Conservation (phyloP, 768 basidiomycete species). For the Lactarius deliciosus region DNA sequence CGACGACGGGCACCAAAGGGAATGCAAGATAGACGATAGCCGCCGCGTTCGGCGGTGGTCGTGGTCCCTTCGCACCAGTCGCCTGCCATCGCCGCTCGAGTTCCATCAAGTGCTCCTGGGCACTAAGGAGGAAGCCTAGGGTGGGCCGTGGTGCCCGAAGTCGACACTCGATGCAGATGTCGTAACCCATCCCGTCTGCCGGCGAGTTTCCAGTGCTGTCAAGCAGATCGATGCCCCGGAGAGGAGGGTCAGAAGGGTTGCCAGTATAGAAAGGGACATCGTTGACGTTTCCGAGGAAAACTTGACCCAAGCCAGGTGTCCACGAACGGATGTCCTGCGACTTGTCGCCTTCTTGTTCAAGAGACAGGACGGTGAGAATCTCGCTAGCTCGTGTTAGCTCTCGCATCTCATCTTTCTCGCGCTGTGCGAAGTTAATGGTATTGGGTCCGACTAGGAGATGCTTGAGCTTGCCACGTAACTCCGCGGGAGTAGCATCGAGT, state of each 20-base stretch:
- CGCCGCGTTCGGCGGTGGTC: slow-evolving; percentile 71
- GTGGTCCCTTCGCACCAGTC: slow-evolving; percentile 43
- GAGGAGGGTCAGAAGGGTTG: slow-evolving; percentile 8
- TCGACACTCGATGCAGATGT: slow-evolving; percentile 87
- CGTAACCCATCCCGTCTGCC: slow-evolving; percentile 61
- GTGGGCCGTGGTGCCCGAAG: slow-evolving; percentile 76
- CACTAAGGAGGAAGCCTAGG: slow-evolving; percentile 62
- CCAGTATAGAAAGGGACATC: slow-evolving; percentile 57
- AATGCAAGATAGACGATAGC: slow-evolving; percentile 74
- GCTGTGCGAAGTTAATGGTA: slow-evolving; percentile 76
- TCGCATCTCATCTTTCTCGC: slow-evolving; percentile 89
- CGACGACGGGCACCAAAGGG: slow-evolving; percentile 61
- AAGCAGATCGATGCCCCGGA: slow-evolving; percentile 37
- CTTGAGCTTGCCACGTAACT: slow-evolving; percentile 45
- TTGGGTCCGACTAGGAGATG: slow-evolving; percentile 56
- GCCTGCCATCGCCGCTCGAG: slow-evolving; percentile 60
- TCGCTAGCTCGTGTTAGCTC: slow-evolving; percentile 81
- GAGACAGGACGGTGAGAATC: slow-evolving; percentile 51
- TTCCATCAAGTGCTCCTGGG: slow-evolving; percentile 69
- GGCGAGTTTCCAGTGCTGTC: slow-evolving; percentile 44
- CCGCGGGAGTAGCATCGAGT: slow-evolving; percentile 54
- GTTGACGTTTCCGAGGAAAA: slow-evolving; percentile 79
- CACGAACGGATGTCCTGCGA: slow-evolving; percentile 40
- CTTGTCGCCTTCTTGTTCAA: slow-evolving; percentile 31
- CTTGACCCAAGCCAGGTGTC: slow-evolving; percentile 53